Evolutionary conservation across 2,329 filamentous ascomycete species (phyloP), one percentile per base, ranked within the genome.

Genomic region (Aschersonia sp.): DNA sequence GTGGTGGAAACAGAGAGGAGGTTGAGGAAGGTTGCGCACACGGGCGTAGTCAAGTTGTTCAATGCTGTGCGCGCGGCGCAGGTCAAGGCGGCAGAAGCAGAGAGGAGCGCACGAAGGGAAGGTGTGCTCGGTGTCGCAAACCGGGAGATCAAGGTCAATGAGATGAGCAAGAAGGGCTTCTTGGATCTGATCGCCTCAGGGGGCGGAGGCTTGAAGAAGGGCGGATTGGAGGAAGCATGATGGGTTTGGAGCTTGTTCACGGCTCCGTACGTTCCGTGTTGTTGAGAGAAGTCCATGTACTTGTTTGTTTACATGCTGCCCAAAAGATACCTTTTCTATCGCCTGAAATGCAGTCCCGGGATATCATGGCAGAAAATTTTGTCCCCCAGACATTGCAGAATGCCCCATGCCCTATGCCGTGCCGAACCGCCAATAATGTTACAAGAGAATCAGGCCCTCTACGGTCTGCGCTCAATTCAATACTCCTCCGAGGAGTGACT

Each of bases 91-190:
- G 78, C 83, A 50, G 81, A 90, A 64, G 84, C 87, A 5, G 81
- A 85, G 60, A 78, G 72, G 63, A 77, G 78, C 54, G 75, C 79
- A 45, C 77, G 78, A 64, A 79, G 79, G 55, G 77, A 82, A 51
- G 85, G 87, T 4, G 71, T 94, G 0, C 76, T 95, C 33, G 90
- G 90, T 2, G 79, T 87, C 58, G 77, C 76, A 52, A 79, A 85
- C 64, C 79, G 87, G 54, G 84, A 94, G 66, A 87, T 94, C 67
- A 88, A 84, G 69, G 73, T 94, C 46, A 92, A 87, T 54, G 89
- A 97, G 72, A 92, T 98, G 82, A 94, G 85, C 63, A 94, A 94
- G 70, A 86, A 96, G 68, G 89, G 90, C 0, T 98, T 97, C 68
- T 66, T 98, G 63, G 90, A 97, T 52, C 68, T 97, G 63, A 95